Base-by-base conservation (phyloP, 2,329 filamentous ascomycete species). In the Huntiella abstrusa region DNA sequence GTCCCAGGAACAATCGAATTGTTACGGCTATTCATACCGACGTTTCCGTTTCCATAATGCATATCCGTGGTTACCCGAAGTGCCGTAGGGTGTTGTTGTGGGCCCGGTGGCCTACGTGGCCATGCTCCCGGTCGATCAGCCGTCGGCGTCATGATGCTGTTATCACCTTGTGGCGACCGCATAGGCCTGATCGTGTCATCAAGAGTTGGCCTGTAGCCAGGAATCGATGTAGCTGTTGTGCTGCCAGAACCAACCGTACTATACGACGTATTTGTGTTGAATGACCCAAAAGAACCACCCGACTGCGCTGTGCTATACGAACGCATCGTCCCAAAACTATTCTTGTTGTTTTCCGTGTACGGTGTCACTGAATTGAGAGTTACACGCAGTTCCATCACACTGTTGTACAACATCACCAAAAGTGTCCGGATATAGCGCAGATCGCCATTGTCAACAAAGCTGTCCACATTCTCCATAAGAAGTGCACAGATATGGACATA, bases 381-480 rank as follows among this genome's bases (percentile, higher is more conserved):
- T 3, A 73, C 71, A 5, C 75, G 70, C 44, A 80, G 65, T 57
- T 80, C 75, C 67, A 76, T 78, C 50, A 78, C 73, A 58, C 75
- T 78, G 53, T 78, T 77, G 57, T 77, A 80, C 4, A 80, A 64
- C 52, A 74, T 66, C 58, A 77, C 66, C 54, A 80, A 60, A 53
- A 80, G 66, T 3, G 73, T 76, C 41, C 75, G 73, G 55, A 80
- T 75, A 55, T 80, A 80, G 51, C 76, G 69, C 16, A 75, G 73
- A 53, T 80, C 75, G 51, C 73, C 73, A 48, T 78, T 77, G 53
- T 76, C 68, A 47, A 80, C 67, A 54, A 80, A 73, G 1, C 70
- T 69, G 54, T 79, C 73, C 49, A 78, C 73, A 52, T 80, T 77
- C 46, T 67, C 66, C 37, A 69, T 67, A 28, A 80, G 59, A 0